A percentile compares a stretch with the other conserved stretches of the same genome.
These are phyloP conservation scores for Otatea glauca DNA, from an alignment of 176 grass and related monocot species.

Conservation along the genomic window DNA sequence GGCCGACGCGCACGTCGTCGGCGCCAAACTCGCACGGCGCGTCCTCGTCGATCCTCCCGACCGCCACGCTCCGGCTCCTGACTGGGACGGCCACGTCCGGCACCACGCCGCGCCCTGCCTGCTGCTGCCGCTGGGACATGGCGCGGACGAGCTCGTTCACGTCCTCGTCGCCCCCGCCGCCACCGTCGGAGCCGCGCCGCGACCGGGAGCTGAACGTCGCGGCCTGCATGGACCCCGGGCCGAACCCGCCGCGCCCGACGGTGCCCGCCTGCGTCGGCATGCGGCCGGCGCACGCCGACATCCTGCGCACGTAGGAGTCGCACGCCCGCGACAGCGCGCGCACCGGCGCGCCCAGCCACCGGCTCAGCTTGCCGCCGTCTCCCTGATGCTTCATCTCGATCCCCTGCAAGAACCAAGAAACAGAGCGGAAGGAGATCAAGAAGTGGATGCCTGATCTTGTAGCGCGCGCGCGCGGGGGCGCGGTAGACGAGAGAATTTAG, in stretches of 20 bases:
- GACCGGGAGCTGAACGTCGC: constrained; percentile 48
- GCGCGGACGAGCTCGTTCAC: constrained; percentile 51
- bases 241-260: constrained; percentile 36
- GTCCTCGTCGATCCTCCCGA: constrained; percentile 69
- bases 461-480: background rate
- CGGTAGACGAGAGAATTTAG: background rate
- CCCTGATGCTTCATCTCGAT: background rate
- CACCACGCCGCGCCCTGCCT: background rate
- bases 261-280: constrained; percentile 43
- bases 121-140: constrained; percentile 41
- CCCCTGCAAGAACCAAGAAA: background rate
- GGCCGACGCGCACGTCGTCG: constrained; percentile 40
- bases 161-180: constrained; percentile 34
- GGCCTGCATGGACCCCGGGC: constrained; percentile 19
- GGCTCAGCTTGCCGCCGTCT: constrained; percentile 36
- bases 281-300: constrained; percentile 56
- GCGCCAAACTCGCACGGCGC: constrained; percentile 58
- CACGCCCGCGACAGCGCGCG: constrained; percentile 59
- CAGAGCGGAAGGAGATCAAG: background rate
- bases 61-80: constrained; percentile 58
- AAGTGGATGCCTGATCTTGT: background rate
- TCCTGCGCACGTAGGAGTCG: constrained; percentile 63
- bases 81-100: background rate
- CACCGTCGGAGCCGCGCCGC: constrained; percentile 4
- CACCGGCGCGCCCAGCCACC: constrained; percentile 54